Evolutionary conservation across 306 rosid genomes (phyloP), one percentile per base, ranked within the genome.

Genomic region (Castanea mollissima): DNA sequence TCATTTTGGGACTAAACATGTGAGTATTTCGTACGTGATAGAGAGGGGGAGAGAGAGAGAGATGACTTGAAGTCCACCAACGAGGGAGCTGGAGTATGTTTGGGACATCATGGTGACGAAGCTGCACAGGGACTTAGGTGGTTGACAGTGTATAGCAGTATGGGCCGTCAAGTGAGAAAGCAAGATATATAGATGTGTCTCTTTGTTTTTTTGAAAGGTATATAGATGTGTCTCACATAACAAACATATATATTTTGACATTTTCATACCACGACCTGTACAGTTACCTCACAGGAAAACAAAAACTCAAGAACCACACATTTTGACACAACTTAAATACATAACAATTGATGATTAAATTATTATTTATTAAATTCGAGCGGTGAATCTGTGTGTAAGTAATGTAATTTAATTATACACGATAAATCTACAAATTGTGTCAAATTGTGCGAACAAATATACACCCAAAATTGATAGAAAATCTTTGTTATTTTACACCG

Each of bases 91-190:
- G 77, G 80, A 52, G 57, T 1, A 38, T 80, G 79, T 74, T 59
- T 52, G 59, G 29, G 70, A 55, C 68, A 62, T 76, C 74, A 71
- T 54, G 60, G 49, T 76, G 80, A 81, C 74, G 84, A 49, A 32
- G 76, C 68, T 81, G 38, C 81, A 70, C 77, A 35, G 12, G 55
- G 75, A 75, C 86, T 79, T 60, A 21, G 81, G 59, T 75, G 75
- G 74, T 2, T 35, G 41, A 44, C 41, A 18, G 19, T 32, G 32
- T 55, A 32, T 3, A 18, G 25, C 25, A 34, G 71, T 19, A 34
- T 67, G 71, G 71, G 12, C 25, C 6, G 46, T 27, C 14, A 16
- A 12, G 21, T 4, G 35, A 35, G 20, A 57, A 23, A 31, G 21
- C 15, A 49, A 3, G 32, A 46, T 55, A 44, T 56, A 75, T 9